Percentiles rank a stretch among this genome's conserved stretches.
phyloP scores from a whole-genome alignment of 2,329 filamentous ascomycete genomes.

The Fusarium pseudoanthophilum region DNA sequence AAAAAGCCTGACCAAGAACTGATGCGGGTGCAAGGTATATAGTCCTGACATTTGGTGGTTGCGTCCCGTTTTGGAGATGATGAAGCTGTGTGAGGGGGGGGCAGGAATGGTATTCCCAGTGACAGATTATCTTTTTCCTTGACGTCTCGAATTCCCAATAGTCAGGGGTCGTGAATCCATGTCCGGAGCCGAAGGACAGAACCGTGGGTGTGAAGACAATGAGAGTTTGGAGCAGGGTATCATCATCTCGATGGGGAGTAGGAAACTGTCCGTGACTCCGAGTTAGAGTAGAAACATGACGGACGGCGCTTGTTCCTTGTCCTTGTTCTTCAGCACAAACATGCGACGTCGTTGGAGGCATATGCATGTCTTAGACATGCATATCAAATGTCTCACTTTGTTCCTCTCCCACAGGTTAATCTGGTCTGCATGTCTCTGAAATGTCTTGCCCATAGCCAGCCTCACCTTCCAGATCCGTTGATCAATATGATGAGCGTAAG shows the following conservation, averaged over 20 bases:
- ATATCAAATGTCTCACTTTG: constrained; percentile 52
- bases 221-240: background rate
- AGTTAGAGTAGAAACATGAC: background rate
- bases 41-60: constrained; percentile 22
- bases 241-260: background rate
- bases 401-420: constrained; percentile 51
- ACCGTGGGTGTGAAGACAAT: constrained; percentile 7
- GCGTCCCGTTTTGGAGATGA: constrained; percentile 19
- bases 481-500: constrained; percentile 20
- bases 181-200: constrained; percentile 16
- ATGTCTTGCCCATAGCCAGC: constrained; percentile 40
- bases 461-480: constrained; percentile 14
- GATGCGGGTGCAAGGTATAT: constrained; percentile 39
- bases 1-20: constrained; percentile 40
- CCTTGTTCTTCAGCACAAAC: constrained; percentile 32
- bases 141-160: background rate
- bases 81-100: constrained; percentile 13
- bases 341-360: constrained; percentile 38
- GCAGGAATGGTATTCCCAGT: constrained; percentile 23
- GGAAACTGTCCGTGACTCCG: constrained; percentile 7
- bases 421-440: constrained; percentile 41
- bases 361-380: constrained; percentile 51
- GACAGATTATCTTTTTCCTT: constrained; percentile 31
- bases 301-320: constrained; percentile 9
- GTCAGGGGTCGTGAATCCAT: constrained; percentile 20